A percentile compares a stretch with the other conserved stretches of the same genome.
Evolutionary conservation across 1,284 basidiomycete genomes (phyloP).

Genomic region (Cystobasidiaceae sp.): DNA sequence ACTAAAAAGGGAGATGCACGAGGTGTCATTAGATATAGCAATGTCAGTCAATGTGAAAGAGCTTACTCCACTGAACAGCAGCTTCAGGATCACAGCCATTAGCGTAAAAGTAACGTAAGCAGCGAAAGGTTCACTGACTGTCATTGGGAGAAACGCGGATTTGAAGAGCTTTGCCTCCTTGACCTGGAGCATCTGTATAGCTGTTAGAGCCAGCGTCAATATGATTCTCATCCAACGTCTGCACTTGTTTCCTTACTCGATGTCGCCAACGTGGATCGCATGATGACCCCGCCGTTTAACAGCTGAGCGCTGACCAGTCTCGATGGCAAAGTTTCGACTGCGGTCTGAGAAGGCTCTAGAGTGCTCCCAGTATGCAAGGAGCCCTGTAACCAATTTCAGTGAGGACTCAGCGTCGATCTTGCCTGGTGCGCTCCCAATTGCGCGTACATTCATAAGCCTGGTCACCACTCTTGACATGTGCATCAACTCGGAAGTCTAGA

Average conservation of each 20-base stretch:
- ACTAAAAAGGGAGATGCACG: neutral
- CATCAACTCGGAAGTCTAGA: too few species aligned
- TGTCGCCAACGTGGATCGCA: neutral
- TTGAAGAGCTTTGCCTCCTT: slow-evolving; percentile 1
- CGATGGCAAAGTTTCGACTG: slow-evolving; percentile 29
- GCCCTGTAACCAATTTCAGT: neutral
- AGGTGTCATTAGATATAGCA: neutral
- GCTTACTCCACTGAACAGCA: slow-evolving; percentile 24
- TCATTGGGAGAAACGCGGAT: slow-evolving; percentile 24
- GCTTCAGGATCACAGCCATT: neutral
- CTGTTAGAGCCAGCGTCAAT: neutral
- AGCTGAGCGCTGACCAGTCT: slow-evolving; percentile 11
- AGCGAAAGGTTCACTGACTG: neutral
- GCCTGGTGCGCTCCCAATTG: neutral
- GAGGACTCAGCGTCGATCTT: neutral
- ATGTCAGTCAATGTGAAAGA: neutral
- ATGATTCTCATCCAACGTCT: neutral
- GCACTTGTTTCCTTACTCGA: neutral
- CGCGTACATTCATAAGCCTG: slow-evolving; percentile 24
- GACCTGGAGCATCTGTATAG: neutral
- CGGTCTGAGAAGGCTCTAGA: slow-evolving; percentile 13
- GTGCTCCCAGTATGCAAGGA: slow-evolving; percentile 29
- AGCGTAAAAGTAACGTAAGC: neutral
- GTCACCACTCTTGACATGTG: neutral
- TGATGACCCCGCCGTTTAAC: too few species aligned